A percentile compares a stretch with the other conserved stretches of the same genome.
phyloP scores from a whole-genome alignment of 179 eudicot species.

The Heliamphora pulchella region DNA sequence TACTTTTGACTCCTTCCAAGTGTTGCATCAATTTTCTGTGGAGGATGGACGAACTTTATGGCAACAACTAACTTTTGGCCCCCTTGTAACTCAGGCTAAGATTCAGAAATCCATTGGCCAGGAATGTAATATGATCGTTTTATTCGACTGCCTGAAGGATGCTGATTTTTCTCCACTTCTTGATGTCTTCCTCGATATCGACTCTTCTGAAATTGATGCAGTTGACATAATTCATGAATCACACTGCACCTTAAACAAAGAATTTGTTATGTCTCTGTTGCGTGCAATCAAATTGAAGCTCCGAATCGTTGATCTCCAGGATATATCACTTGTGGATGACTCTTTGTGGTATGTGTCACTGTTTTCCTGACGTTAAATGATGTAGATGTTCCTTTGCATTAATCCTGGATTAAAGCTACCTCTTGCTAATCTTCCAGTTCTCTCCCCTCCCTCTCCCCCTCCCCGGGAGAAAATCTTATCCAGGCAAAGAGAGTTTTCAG shows the following conservation, averaged over 20 bases:
- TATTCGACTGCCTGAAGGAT: conserved; percentile 39
- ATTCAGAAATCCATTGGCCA: conserved; percentile 25
- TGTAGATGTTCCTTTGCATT: neutral
- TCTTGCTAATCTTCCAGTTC: neutral
- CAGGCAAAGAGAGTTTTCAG: neutral
- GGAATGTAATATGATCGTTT: conserved; percentile 28
- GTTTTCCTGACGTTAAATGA: neutral
- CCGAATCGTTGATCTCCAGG: conserved; percentile 37
- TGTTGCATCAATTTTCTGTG: neutral
- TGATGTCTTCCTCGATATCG: conserved; percentile 29
- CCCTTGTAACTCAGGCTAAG: conserved; percentile 31
- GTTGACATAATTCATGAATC: conserved; percentile 33
- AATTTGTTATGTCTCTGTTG: conserved; percentile 34
- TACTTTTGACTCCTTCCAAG: neutral
- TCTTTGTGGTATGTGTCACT: conserved; percentile 37
- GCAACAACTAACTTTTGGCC: neutral
- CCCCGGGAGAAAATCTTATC: neutral
- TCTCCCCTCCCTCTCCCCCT: neutral
- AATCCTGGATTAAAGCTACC: neutral
- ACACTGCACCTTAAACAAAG: conserved; percentile 32
- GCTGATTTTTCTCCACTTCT: conserved; percentile 39
- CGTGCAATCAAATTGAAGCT: conserved; percentile 39
- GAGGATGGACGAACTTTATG: neutral
- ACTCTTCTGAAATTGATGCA: conserved; percentile 32
- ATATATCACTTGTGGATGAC: conserved; percentile 39